Percentiles rank a stretch among this genome's conserved stretches.
These are phyloP conservation scores for Lentinula guzmanii DNA, from an alignment of 768 basidiomycete genomes.

Conservation along the genomic window DNA sequence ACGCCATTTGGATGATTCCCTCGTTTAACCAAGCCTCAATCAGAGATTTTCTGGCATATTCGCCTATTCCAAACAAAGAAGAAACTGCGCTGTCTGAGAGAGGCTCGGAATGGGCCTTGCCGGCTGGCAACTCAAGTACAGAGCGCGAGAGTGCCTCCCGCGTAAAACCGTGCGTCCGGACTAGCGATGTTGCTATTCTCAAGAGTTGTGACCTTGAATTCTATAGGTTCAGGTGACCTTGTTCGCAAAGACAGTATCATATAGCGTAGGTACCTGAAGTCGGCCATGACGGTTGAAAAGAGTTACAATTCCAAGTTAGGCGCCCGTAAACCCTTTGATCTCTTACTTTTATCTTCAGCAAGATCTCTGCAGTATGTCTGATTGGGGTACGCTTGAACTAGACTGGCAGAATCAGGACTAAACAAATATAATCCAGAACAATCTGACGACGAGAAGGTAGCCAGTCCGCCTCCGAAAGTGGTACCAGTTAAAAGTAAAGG, in stretches of 20 bases:
- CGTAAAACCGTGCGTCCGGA: constrained; percentile 68
- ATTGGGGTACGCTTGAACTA: constrained; percentile 33
- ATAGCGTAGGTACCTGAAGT: neutral
- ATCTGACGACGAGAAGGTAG: constrained; percentile 28
- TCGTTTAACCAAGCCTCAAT: constrained; percentile 72
- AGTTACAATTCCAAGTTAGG: neutral
- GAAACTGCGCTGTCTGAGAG: constrained; percentile 68
- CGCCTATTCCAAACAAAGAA: constrained; percentile 67
- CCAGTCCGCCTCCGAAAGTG: constrained; percentile 17
- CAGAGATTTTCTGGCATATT: constrained; percentile 57
- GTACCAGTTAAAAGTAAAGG: constrained; percentile 27
- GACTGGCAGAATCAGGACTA: neutral
- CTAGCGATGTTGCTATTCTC: constrained; percentile 56
- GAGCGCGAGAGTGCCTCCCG: constrained; percentile 62
- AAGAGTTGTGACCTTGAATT: constrained; percentile 37
- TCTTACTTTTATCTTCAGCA: neutral
- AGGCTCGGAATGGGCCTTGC: constrained; percentile 44
- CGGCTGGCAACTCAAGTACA: constrained; percentile 46
- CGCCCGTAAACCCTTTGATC: neutral
- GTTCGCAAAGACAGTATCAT: neutral
- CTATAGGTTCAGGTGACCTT: neutral
- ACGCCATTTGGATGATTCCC: constrained; percentile 46
- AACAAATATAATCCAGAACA: constrained; percentile 22
- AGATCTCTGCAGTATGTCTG: constrained; percentile 26
- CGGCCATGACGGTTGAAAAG: neutral